Evolutionary conservation across 257 asterid genomes (phyloP), one percentile per base, ranked within the genome.

Genomic region (Cynanchum wilfordii): DNA sequence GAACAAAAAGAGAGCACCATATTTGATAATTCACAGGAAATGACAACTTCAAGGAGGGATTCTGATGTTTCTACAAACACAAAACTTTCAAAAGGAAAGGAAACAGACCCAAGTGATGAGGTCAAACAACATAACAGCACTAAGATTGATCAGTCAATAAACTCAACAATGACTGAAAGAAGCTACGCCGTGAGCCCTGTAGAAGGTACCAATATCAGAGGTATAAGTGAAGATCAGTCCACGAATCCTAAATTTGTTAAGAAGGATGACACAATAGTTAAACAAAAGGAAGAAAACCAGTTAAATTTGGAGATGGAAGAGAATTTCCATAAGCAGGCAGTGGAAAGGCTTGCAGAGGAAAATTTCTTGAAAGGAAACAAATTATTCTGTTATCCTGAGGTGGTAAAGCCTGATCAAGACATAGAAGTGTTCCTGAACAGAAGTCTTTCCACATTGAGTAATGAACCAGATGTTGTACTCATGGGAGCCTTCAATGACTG

Each of bases 401-500:
- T 77, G 71, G 96, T 86, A 78, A 84, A 86, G 78, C 93, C 99
- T 66, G 90, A 88, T 82, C 86, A 87, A 83, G 83, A 84, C 47
- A 77, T 95, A 11, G 97, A 90, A 79, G 83, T 92, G 73, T 90
- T 81, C 79, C 83, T 95, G 27, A 87, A 89, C 79, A 82, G 87
- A 82, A 90, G 96, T 82, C 85, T 92, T 73, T 90, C 99, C 78
- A 73, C 88, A 66, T 85, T 95, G 86, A 83, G 73, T 73, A 83
- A 89, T 70, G 94, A 95, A 83, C 86, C 87, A 4, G 86, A 86
- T 64, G 81, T 95, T 63, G 8, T 86, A 71, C 89, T 95, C 78
- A 92, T 86, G 96, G 99, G 99, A 74, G 98, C 88, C 67, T 95
- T 85, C 75, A 95, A 95, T 75, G 91, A 82, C 81, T 95, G 96